Evolutionary conservation across 2,329 filamentous ascomycete genomes (phyloP).

Genomic region (Periglandula ipomoeae): DNA sequence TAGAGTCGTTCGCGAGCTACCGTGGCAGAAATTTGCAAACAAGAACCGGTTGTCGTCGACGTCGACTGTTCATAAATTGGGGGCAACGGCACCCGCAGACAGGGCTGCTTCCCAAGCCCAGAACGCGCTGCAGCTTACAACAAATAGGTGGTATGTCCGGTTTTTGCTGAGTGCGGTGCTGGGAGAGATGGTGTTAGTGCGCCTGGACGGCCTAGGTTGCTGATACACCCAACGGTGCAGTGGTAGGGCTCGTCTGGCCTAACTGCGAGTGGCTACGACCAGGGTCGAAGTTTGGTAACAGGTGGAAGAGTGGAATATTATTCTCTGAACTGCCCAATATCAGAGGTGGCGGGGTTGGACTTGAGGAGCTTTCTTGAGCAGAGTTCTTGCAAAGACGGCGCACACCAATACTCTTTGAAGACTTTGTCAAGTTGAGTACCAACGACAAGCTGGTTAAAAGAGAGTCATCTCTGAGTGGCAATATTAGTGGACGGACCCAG

Average conservation of each 20-base stretch:
- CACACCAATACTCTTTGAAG: not conserved
- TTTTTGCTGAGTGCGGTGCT: not conserved
- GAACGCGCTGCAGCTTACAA: not conserved
- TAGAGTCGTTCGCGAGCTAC: slow-evolving; percentile 1
- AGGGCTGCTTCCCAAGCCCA: not conserved
- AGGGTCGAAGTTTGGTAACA: slow-evolving; percentile 6
- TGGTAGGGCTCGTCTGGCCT: slow-evolving; percentile 1
- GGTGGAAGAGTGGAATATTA: slow-evolving; percentile 1
- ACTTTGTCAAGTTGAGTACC: not conserved
- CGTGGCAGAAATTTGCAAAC: not conserved
- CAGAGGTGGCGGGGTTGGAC: slow-evolving; percentile 3
- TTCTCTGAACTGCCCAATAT: slow-evolving; percentile 3
- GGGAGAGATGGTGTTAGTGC: not conserved
- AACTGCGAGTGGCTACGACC: slow-evolving; percentile 10
- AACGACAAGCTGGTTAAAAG: not conserved
- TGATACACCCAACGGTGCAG: slow-evolving; percentile 1
- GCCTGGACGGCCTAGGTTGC: slow-evolving; percentile 3
- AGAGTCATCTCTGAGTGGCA: not conserved
- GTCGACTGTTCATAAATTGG: slow-evolving; percentile 4
- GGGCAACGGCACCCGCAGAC: not conserved
- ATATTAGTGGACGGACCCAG: slow-evolving; percentile 8
- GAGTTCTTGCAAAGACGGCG: not conserved
- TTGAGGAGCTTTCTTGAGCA: not conserved
- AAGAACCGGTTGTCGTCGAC: slow-evolving; percentile 6
- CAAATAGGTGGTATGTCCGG: not conserved